phyloP scores from a whole-genome alignment of 2,329 filamentous ascomycete species.

The Alternaria sp. region DNA sequence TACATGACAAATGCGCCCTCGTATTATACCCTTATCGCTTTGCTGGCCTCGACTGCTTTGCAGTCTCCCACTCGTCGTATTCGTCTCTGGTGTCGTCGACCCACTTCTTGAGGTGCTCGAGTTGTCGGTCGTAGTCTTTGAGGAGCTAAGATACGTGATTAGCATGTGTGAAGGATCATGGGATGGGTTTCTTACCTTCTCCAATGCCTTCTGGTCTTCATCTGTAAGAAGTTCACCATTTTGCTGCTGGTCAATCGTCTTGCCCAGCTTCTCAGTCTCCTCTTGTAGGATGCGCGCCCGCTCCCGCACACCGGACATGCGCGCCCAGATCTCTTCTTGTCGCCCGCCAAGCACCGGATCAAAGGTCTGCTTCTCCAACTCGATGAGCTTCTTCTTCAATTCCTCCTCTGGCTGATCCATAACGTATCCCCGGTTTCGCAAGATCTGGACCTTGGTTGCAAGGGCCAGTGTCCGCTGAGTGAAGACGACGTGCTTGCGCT shows the following conservation, averaged over 20 bases:
- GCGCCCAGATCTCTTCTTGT: constrained; percentile 85
- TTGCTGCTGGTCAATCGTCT: constrained; percentile 55
- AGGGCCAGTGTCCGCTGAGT: constrained; percentile 76
- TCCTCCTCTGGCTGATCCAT: constrained; percentile 81
- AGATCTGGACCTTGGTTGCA: constrained; percentile 79
- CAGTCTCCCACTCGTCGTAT: constrained; percentile 61
- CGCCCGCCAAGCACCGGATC: constrained; percentile 77
- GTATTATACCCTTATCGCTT: constrained; percentile 27
- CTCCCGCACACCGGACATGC: constrained; percentile 76
- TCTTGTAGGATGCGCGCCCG: constrained; percentile 74
- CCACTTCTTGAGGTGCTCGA: constrained; percentile 75
- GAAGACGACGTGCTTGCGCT: constrained; percentile 74
- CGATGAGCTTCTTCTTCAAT: constrained; percentile 72
- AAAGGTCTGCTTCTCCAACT: constrained; percentile 71
- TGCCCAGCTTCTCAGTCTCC: constrained; percentile 73
- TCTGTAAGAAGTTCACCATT: constrained; percentile 64
- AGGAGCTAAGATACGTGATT: constrained; percentile 63
- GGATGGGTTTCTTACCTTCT: constrained; percentile 65
- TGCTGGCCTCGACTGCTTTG: constrained; percentile 33
- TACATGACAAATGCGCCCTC: constrained; percentile 14
- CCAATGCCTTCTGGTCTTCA: constrained; percentile 73
- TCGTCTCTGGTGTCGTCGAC: constrained; percentile 65
- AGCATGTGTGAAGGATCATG: neutral
- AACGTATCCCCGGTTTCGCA: constrained; percentile 82
- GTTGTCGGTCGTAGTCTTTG: constrained; percentile 81